phyloP scores from a whole-genome alignment of 202 grass and related monocot species.

The Miscanthus sacchariflorus region DNA sequence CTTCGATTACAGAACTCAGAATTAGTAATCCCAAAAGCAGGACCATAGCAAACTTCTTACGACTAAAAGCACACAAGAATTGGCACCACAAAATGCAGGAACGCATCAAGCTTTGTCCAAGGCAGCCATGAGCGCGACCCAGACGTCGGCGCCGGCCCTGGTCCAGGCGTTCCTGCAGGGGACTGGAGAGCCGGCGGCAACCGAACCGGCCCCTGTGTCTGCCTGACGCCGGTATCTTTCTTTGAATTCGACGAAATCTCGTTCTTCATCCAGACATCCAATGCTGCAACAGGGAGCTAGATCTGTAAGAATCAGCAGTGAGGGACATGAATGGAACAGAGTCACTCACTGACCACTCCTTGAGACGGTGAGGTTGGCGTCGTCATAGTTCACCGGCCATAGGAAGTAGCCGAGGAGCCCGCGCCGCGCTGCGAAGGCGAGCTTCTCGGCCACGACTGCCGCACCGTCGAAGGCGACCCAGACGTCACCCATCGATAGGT shows the following conservation, averaged over 20 bases:
- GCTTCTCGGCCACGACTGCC: slow-evolving; percentile 72
- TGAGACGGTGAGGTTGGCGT: slow-evolving; percentile 72
- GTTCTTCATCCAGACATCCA: slow-evolving; percentile 53
- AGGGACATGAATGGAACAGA: slow-evolving; percentile 2
- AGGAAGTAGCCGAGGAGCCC: slow-evolving; percentile 81
- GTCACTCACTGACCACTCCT: slow-evolving; percentile 54
- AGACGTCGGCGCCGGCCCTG: slow-evolving; percentile 19
- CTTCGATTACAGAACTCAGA: not conserved
- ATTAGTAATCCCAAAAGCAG: not conserved
- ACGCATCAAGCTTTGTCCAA: slow-evolving; percentile 16
- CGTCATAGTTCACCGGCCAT: slow-evolving; percentile 85
- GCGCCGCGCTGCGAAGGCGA: slow-evolving; percentile 55
- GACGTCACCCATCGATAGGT: slow-evolving; percentile 65
- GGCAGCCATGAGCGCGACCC: slow-evolving; percentile 7
- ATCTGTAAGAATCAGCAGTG: not conserved
- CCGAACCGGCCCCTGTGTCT: slow-evolving; percentile 40
- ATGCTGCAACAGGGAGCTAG: slow-evolving; percentile 51
- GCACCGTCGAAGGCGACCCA: slow-evolving; percentile 84
- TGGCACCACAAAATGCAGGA: not conserved
- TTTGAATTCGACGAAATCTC: slow-evolving; percentile 36
- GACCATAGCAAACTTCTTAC: not conserved
- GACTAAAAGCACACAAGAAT: not conserved
- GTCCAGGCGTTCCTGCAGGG: not conserved
- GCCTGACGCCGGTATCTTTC: slow-evolving; percentile 45
- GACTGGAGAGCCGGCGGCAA: slow-evolving; percentile 42